Evolutionary conservation across 305 asterid genomes (phyloP).

Genomic region (Fraxinus ornus): DNA sequence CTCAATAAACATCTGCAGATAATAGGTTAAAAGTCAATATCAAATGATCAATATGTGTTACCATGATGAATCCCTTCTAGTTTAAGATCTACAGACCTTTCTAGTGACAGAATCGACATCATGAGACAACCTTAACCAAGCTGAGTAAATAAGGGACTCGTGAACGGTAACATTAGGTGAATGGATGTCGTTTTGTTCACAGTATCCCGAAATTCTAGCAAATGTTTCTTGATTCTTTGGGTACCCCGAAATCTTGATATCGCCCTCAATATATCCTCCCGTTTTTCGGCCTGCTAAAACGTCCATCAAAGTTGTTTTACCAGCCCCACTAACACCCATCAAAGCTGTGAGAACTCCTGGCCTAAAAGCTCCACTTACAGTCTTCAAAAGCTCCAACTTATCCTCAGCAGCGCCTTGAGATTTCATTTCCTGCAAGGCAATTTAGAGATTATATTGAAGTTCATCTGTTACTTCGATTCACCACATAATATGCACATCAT

Average conservation of each 20-base stretch:
- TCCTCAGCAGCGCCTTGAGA: constrained; percentile 29
- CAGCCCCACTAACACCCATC: constrained; percentile 41
- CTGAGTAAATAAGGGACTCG: constrained; percentile 36
- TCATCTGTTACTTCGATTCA: not conserved
- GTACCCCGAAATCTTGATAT: constrained; percentile 32
- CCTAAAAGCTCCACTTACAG: constrained; percentile 36
- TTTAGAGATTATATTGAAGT: not conserved
- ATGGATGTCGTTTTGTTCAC: constrained; percentile 38
- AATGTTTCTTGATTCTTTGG: constrained; percentile 38
- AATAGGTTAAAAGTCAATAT: not conserved
- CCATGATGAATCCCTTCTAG: not conserved
- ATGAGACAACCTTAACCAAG: constrained; percentile 30
- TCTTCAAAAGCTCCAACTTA: constrained; percentile 31
- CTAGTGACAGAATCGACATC: constrained; percentile 27
- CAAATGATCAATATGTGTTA: not conserved
- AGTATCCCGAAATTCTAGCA: constrained; percentile 37
- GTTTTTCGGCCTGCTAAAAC: constrained; percentile 37
- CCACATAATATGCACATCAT: not conserved
- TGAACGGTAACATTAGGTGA: constrained; percentile 35
- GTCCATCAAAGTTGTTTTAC: constrained; percentile 38
- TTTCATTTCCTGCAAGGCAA: constrained; percentile 30
- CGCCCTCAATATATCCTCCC: constrained; percentile 31
- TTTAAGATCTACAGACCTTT: constrained; percentile 21
- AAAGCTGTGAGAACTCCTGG: constrained; percentile 38
- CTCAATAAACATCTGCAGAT: constrained; percentile 31